Evolutionary conservation across 345 rosid genomes (phyloP).

Genomic region (Odontarrhena argentea): DNA sequence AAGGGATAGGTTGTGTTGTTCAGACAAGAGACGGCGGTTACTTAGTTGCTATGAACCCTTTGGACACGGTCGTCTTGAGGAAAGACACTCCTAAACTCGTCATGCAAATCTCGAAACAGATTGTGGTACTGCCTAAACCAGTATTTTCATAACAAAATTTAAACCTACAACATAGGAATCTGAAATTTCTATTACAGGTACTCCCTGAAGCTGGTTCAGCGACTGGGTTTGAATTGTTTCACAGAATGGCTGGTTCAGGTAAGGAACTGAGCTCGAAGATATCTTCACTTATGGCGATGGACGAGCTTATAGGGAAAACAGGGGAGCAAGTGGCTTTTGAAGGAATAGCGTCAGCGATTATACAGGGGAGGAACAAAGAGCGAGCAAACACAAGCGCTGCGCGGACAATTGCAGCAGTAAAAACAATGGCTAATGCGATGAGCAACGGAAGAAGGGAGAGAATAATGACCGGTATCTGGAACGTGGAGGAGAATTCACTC

Average conservation of each 20-base stretch:
- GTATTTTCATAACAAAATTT: neutral
- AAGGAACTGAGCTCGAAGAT: conserved; percentile 69
- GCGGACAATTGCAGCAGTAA: conserved; percentile 74
- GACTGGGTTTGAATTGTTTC: conserved; percentile 74
- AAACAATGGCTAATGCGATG: conserved; percentile 72
- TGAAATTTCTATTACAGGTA: conserved; percentile 10
- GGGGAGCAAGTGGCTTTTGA: conserved; percentile 97
- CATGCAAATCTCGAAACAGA: conserved; percentile 85
- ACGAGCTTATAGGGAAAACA: conserved; percentile 85
- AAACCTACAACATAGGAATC: neutral
- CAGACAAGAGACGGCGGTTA: conserved; percentile 94
- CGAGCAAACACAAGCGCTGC: conserved; percentile 89
- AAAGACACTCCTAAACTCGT: conserved; percentile 87
- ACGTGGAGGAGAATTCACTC: conserved; percentile 60
- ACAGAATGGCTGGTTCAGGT: conserved; percentile 64
- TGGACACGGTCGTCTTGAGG: conserved; percentile 55
- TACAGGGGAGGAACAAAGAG: conserved; percentile 92
- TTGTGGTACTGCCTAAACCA: conserved; percentile 50
- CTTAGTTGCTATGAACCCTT: conserved; percentile 85
- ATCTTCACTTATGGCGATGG: conserved; percentile 64
- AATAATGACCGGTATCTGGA: conserved; percentile 84
- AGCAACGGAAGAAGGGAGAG: conserved; percentile 77
- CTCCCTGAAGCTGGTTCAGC: conserved; percentile 29
- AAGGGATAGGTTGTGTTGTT: conserved; percentile 79
- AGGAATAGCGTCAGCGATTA: conserved; percentile 92